A percentile compares a stretch with the other conserved stretches of the same genome.
phyloP scores from a whole-genome alignment of 169 alveolate species.

The Cryptosporidium xiaoi region DNA sequence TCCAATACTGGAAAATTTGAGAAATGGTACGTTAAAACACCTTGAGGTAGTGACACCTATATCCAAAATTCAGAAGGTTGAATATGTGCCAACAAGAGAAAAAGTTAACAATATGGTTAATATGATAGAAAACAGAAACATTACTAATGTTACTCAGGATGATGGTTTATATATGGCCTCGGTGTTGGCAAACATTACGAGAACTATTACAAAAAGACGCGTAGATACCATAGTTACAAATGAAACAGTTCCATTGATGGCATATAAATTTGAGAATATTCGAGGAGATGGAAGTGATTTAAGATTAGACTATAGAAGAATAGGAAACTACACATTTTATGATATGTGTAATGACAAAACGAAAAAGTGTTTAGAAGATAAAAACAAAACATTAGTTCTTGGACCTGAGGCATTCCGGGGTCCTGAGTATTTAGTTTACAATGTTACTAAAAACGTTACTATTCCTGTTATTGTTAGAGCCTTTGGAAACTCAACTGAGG shows the following conservation, averaged over 20 bases:
- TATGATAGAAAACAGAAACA: neutral
- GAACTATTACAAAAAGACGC: neutral
- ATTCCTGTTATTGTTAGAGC: neutral
- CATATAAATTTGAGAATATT: slow-evolving; percentile 15
- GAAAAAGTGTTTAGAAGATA: slow-evolving; percentile 5
- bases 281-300: neutral
- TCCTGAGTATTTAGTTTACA: neutral
- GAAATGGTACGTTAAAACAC: slow-evolving; percentile 21
- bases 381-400: neutral
- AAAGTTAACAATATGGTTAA: slow-evolving; percentile 4
- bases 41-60: neutral
- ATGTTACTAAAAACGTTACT: neutral
- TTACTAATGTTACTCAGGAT: neutral
- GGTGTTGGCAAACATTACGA: neutral
- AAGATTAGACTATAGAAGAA: neutral
- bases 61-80: neutral
- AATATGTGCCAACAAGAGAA: slow-evolving; percentile 24
- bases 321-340: slow-evolving; percentile 24
- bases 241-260: slow-evolving; percentile 26
- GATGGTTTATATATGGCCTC: slow-evolving; percentile 15
- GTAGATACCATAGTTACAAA: slow-evolving; percentile 2
- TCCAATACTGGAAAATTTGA: slow-evolving; percentile 26
- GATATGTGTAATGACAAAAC: slow-evolving; percentile 26
- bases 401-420: neutral
- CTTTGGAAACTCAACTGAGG: neutral